These are phyloP conservation scores for Colletotrichum ledebouriae DNA, from an alignment of 2,329 filamentous ascomycete species.

Conservation along the genomic window DNA sequence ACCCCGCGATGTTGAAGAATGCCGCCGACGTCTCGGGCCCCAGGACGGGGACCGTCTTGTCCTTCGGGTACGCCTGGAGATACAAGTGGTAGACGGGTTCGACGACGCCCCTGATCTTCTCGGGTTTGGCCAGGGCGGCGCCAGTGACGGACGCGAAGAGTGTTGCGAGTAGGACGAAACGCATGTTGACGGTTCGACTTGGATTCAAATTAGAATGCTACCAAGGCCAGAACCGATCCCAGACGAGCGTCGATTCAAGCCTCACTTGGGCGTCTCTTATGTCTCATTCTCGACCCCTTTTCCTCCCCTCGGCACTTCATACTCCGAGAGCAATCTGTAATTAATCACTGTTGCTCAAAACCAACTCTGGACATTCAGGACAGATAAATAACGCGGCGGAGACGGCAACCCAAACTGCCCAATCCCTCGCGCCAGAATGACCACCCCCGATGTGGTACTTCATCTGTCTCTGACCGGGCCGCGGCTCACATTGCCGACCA, in stretches of 20 bases:
- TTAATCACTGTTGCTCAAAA: not conserved
- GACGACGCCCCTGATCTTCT: constrained; percentile 64
- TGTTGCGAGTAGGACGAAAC: constrained; percentile 18
- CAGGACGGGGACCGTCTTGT: constrained; percentile 61
- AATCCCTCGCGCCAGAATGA: not conserved
- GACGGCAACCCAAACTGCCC: not conserved
- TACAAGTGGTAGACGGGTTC: constrained; percentile 67
- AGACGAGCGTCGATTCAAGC: not conserved
- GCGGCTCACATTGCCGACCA: constrained; percentile 8
- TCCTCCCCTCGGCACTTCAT: constrained; percentile 3
- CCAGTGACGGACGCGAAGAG: not conserved
- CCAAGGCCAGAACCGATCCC: too few relatives aligned
- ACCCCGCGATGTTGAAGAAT: constrained; percentile 62
- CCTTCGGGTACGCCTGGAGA: constrained; percentile 60
- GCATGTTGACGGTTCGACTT: constrained; percentile 30
- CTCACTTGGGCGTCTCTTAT: not conserved
- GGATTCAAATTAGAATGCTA: too few relatives aligned
- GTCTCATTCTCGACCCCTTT: not conserved
- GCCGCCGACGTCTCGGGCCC: constrained; percentile 64
- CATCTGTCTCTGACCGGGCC: constrained; percentile 31
- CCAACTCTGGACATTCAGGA: constrained; percentile 8
- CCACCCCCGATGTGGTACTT: not conserved
- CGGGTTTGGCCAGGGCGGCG: constrained; percentile 54
- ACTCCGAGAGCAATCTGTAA: constrained; percentile 7
- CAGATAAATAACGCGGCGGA: constrained; percentile 25